Evolutionary conservation across 2,329 filamentous ascomycete genomes (phyloP).

Genomic region (Calonectria pseudoreteaudii): DNA sequence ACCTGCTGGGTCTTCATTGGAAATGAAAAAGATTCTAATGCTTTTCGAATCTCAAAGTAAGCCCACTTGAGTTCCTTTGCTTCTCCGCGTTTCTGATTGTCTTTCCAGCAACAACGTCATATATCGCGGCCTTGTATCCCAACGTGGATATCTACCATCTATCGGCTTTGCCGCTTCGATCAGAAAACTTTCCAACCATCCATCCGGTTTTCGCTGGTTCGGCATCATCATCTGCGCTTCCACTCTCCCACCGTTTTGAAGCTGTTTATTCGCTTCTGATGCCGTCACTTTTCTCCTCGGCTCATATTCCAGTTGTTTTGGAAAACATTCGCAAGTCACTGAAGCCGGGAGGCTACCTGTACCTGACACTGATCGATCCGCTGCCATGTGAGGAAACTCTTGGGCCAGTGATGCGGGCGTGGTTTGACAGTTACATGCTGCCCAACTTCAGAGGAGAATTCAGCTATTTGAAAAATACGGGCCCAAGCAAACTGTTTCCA

Average conservation of each 20-base stretch:
- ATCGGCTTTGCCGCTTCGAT: conserved; percentile 55
- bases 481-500: conserved; percentile 68
- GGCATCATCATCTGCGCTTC: conserved; percentile 49
- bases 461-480: conserved; percentile 61
- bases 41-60: conserved; percentile 65
- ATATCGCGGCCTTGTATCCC: conserved; percentile 59
- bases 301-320: conserved; percentile 68
- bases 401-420: conserved; percentile 68
- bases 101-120: conserved; percentile 59
- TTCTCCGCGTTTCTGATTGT: not conserved
- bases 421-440: conserved; percentile 72
- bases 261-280: conserved; percentile 66
- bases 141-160: conserved; percentile 59
- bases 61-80: not conserved
- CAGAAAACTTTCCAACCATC: conserved; percentile 52
- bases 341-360: conserved; percentile 64
- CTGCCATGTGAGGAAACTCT: conserved; percentile 66
- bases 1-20: not conserved
- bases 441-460: conserved; percentile 69
- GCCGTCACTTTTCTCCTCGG: conserved; percentile 66
- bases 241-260: conserved; percentile 57
- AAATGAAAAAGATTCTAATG: conserved; percentile 55
- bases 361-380: conserved; percentile 73
- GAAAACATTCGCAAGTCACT: conserved; percentile 68
- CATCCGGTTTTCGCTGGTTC: conserved; percentile 54